A percentile compares a stretch with the other conserved stretches of the same genome.
These are phyloP conservation scores for Juglanconis sp. DNA, from an alignment of 2,329 filamentous ascomycete species.

Conservation along the genomic window DNA sequence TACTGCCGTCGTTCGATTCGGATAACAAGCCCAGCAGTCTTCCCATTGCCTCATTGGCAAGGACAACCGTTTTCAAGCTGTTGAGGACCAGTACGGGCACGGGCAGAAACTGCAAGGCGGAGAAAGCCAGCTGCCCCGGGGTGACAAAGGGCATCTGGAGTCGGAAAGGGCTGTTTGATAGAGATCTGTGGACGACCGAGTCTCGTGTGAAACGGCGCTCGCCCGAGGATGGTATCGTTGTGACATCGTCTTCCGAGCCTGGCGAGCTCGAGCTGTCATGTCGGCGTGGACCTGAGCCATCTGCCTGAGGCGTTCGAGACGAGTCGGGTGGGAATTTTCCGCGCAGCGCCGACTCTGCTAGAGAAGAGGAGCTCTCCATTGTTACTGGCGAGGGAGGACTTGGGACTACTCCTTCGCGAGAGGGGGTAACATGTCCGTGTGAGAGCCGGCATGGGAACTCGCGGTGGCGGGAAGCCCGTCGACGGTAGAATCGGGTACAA, in stretches of 20 bases:
- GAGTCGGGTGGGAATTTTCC: neutral
- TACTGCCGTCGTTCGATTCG: conserved; percentile 35
- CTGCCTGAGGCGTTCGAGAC: neutral
- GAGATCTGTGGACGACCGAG: conserved; percentile 4
- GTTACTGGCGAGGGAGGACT: neutral
- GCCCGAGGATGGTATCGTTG: neutral
- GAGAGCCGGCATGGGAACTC: conserved; percentile 7
- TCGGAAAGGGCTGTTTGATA: conserved; percentile 30
- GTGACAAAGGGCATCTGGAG: conserved; percentile 36
- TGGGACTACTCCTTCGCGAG: conserved; percentile 10
- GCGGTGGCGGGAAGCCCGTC: neutral
- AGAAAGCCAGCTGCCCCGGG: conserved; percentile 57
- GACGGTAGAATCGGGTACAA: neutral
- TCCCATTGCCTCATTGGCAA: conserved; percentile 75
- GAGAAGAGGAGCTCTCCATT: conserved; percentile 1
- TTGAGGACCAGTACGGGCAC: conserved; percentile 69
- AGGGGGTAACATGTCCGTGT: conserved; percentile 7
- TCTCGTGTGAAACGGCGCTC: conserved; percentile 19
- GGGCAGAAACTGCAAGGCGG: conserved; percentile 70
- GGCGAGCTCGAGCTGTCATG: neutral
- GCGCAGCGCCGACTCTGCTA: neutral
- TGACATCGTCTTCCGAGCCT: neutral
- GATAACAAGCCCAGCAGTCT: conserved; percentile 60
- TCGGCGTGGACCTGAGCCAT: neutral
- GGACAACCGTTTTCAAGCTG: conserved; percentile 63